Evolutionary conservation across 345 rosid genomes (phyloP), one percentile per base, ranked within the genome.

Genomic region (Luvunga scandens): DNA sequence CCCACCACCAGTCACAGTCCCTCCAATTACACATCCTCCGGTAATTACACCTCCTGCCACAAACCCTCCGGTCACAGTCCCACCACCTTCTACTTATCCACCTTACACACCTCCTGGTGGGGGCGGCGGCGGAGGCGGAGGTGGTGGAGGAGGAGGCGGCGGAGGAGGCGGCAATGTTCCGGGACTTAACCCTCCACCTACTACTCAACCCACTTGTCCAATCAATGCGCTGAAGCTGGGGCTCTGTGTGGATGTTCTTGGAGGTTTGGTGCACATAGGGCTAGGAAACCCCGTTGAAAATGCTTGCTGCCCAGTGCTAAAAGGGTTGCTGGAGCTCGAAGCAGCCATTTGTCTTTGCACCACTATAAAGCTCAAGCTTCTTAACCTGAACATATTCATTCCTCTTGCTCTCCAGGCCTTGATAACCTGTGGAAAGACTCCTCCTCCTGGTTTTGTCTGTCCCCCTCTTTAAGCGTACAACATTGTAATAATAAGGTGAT

Each of bases 281-380:
- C 67, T 89, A 33, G 97, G 93, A 31, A 83, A 89, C 71, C 92
- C 93, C 6, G 95, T 87, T 64, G 92, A 86, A 76, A 92, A 89
- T 69, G 78, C 81, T 42, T 92, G 97, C 73, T 92, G 97, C 80
- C 95, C 97, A 45, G 85, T 92, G 75, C 77, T 92, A 50, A 24
- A 71, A 77, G 97, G 97, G 55, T 76, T 92, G 76, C 77, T 88
- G 34, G 95, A 91, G 77, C 68, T 87, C 72, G 93, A 91, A 83
- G 97, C 97, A 66, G 97, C 95, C 5, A 77, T 87, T 66, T 92
- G 97, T 84, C 86, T 92, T 69, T 92, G 97, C 83, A 92, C 93
- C 39, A 87, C 93, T 33, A 85, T 92, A 79, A 91, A 89, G 83
- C 82, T 92, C 57, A 90, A 90, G 89, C 88, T 89, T 69, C 91